Evolutionary conservation across 1,139 yeast genomes (phyloP), one percentile per base, ranked within the genome.

Genomic region (Geotrichum klebahnii): DNA sequence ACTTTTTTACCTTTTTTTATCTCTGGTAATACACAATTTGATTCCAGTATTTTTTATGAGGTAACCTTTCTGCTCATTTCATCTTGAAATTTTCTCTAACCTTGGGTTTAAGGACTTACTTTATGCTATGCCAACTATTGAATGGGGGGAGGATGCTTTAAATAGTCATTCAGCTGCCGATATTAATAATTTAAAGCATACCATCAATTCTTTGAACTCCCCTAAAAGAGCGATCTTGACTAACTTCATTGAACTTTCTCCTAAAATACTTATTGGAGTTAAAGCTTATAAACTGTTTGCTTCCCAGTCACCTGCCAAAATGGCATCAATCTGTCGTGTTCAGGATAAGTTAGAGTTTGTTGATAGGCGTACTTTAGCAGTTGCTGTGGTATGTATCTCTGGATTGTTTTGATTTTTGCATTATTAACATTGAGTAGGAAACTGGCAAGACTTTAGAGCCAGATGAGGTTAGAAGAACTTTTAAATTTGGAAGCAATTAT

Each of bases 231-330:
- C 82, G 2, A 77, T 76, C 42, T 84, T 85, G 60, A 74, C 79
- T 10, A 79, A 87, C 57, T 77, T 81, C n/a, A 55, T 82, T 39
- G 72, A 73, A 5, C 62, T 81, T 3, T 69, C 72, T 2, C 79
- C 81, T 1, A 68, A 70, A 0, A 56, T 88, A 14, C 74, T 76
- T 0, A 77, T 92, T 46, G 83, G 88, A 0, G 72, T 89, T 1
- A 79, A 78, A 58, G 97, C 95, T 0, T 85, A 81, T 60, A 69
- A 84, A 0, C 71, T 85, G n/a, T 78, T 76, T 56, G 70, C 75
- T 14, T 79, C 77, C 49, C 84, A 82, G 54, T 73, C 71, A 43
- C 63, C 78, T 0, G 70, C 74, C 26, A 70, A 74, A 47, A 65
- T 73, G 6, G 71, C 70, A 34, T 66, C 67, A 38, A 73, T 83